Conservation (phyloP, 441 rosid species). For the Isatis lusitanica region DNA sequence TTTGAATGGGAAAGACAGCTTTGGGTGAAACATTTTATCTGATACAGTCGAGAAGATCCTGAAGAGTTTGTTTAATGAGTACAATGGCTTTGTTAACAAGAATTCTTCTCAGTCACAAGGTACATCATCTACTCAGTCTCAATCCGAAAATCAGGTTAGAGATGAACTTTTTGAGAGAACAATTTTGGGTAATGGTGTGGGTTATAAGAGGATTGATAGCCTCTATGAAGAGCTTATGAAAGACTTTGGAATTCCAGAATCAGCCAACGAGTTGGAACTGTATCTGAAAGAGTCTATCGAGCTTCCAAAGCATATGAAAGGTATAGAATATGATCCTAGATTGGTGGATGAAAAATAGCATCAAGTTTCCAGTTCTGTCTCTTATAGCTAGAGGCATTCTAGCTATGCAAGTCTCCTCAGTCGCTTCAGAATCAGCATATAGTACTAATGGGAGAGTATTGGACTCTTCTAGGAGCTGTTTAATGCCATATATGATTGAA, state of each 20-base stretch:
- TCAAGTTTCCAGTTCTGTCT: background rate
- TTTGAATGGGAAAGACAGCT: background rate
- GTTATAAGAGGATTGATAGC: background rate
- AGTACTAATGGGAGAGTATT: background rate
- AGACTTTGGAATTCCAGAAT: background rate
- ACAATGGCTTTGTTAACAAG: background rate
- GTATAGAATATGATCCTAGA: background rate
- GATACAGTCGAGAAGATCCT: background rate
- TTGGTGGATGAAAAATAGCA: background rate
- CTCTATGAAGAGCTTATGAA: background rate
- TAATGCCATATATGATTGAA: background rate
- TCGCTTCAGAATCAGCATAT: background rate
- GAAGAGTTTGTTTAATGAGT: background rate
- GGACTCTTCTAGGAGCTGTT: too few species aligned
- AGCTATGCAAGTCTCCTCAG: background rate
- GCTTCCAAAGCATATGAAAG: background rate
- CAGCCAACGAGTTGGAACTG: background rate
- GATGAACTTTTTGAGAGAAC: background rate
- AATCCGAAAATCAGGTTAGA: background rate
- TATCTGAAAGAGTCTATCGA: background rate
- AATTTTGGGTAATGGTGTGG: background rate
- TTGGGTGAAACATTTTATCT: too few species aligned
- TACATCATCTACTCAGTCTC: background rate
- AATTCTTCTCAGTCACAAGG: background rate
- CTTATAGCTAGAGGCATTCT: background rate